Evolutionary conservation across 192 early-diverging fungal species (phyloP), one percentile per base, ranked within the genome.

Genomic region (Coemansia erecta): DNA sequence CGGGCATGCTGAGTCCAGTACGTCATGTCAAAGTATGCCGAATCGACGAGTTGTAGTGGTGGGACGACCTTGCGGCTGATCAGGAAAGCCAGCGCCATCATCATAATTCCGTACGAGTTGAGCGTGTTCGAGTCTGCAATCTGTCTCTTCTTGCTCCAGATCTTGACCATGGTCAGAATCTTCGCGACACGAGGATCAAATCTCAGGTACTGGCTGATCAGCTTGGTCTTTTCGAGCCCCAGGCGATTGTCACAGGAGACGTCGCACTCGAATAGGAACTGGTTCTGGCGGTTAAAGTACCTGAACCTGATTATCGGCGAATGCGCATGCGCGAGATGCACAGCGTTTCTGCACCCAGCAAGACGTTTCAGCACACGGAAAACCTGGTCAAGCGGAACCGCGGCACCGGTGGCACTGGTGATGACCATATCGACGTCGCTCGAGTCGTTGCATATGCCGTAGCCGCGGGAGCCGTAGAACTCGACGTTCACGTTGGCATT

Each of bases 241-340:
- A 57, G 40, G 10, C 59, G 33, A 19, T 53, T 42, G n/a, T 58
- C 65, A 4, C 59, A 63, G 17, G 70, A 64, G 4, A 78, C 50
- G 42, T 78, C 75, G 66, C 75, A 65, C 40, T 64, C 62, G 31
- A 65, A 53, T 23, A n/a, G 7, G 17, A 45, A 26, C 14, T 11
- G 12, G 15, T 43, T n/a, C 2, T 8, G 19, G 15, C 12, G 39
- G 3, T 28, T 39, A 19, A 23, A 12, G 47, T 62, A 72, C 2
- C 21, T 26, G 31, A 78, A 78, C 56, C 72, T 78, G 49, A 72
- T 55, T 4, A 78, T 78, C 5, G 75, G 75, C 24, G 72, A 70
- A 9, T 56, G 58, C 11, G 75, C 66, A 18, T 58, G 53, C 15
- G 22, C 13, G 3, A 78, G 26, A 37, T 60, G 52, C 5, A 72